Percentiles rank a stretch among this genome's conserved stretches.
phyloP scores from a whole-genome alignment of 2,329 filamentous ascomycete species.

The Byssothecium circinans region DNA sequence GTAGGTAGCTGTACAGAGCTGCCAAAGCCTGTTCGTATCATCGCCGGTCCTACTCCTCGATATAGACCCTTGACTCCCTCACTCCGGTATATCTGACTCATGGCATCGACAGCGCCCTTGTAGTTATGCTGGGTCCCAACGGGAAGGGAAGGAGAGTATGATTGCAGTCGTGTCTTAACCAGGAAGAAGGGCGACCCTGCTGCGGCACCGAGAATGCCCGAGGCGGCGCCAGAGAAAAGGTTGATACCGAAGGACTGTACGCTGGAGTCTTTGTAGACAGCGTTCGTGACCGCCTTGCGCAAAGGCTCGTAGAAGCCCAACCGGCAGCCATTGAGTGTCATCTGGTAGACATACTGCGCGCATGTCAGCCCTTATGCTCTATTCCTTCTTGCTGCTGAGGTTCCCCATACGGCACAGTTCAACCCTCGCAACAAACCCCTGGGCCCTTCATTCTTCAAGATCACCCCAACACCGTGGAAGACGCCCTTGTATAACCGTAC shows the following conservation, averaged over 20 bases:
- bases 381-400: not conserved
- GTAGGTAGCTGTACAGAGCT: slow-evolving; percentile 95
- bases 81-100: slow-evolving; percentile 72
- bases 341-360: slow-evolving; percentile 82
- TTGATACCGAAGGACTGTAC: slow-evolving; percentile 87
- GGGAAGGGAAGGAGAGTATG: slow-evolving; percentile 86
- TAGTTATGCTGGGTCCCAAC: slow-evolving; percentile 98
- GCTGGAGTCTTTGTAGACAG: slow-evolving; percentile 71
- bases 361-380: slow-evolving; percentile 11
- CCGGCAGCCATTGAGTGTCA: slow-evolving; percentile 93
- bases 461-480: slow-evolving; percentile 86
- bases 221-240: slow-evolving; percentile 86
- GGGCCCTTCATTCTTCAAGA: slow-evolving; percentile 86
- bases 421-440: slow-evolving; percentile 85
- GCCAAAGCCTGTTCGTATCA: slow-evolving; percentile 94
- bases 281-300: slow-evolving; percentile 68
- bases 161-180: slow-evolving; percentile 94
- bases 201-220: slow-evolving; percentile 88
- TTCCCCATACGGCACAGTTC: slow-evolving; percentile 68
- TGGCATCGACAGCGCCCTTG: slow-evolving; percentile 79
- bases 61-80: slow-evolving; percentile 86
- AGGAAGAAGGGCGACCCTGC: slow-evolving; percentile 96
- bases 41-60: slow-evolving; percentile 86
- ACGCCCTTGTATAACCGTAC: slow-evolving; percentile 89
- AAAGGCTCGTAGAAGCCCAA: slow-evolving; percentile 97